Base-by-base conservation (phyloP, 768 basidiomycete species). In the Tubosaeta sp. region DNA sequence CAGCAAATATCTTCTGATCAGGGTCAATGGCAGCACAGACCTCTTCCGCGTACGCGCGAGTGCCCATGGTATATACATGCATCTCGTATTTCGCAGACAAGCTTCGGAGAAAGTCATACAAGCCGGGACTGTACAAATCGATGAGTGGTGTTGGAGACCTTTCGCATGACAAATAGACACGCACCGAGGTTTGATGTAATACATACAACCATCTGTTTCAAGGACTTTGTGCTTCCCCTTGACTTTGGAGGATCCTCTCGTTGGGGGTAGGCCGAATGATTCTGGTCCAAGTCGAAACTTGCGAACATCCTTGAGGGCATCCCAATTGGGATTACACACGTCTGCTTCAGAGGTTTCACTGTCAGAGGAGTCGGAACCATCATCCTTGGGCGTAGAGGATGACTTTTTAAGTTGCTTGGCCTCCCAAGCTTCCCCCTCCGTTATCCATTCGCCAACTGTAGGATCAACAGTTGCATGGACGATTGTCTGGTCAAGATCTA, bases 61-160 rank as follows among this genome's bases (percentile, higher is more conserved):
- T 97, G 50, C 97, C 97, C 95, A 98, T 98, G 22, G 95, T 99
- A 71, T 99, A 99, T 43, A 99, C 95, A 68, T 98, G 97, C 93
- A 98, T 93, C 72, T 98, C 95, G 70, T 95, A 99, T 64, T 88
- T 85, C 46, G 75, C 72, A 33, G 88, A 79, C 58, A 88, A 80
- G 42, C 77, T 75, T 54, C 74, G 72, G 48, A 99, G 76, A 69
- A 99, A 98, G 43, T 82, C 77, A 50, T 76, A 72, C 72, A 93
- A 81, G n/a, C 92, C 91, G 8, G 94, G 94, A 59, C 94, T 85
- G 34, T 33, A 38, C 14, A 44, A 38, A 37, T 13, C 5, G 16
- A 42, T 41, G 14, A 54, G 26, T 34, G 34, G 38, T 41, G 42
- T 9, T 27, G 9, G 38, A 26, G 12, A 14, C 43, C 33, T 48